Evolutionary conservation across 1,139 yeast genomes (phyloP).

Genomic region (Zygoascus meyerae): DNA sequence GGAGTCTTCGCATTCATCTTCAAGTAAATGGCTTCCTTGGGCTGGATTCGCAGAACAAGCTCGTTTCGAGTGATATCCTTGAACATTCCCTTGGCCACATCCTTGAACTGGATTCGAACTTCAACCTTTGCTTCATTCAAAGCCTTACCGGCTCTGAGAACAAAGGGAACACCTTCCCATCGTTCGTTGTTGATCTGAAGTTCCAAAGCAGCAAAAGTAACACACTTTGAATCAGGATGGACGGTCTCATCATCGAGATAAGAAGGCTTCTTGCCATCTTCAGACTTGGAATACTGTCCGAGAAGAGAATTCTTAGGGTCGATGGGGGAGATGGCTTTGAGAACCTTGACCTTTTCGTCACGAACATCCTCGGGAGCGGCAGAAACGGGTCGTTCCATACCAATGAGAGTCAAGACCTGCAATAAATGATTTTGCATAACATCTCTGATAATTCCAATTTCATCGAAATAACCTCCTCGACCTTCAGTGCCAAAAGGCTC

Average conservation of each 20-base stretch:
- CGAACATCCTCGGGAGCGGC: constrained; percentile 90
- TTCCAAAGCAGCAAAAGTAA: constrained; percentile 85
- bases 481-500: constrained; percentile 98
- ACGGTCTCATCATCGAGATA: constrained; percentile 95
- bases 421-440: constrained; percentile 97
- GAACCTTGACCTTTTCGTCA: constrained; percentile 91
- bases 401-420: constrained; percentile 83
- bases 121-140: constrained; percentile 86
- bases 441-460: constrained; percentile 92
- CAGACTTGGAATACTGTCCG: constrained; percentile 84
- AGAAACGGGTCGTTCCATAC: constrained; percentile 93
- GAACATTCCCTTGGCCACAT: constrained; percentile 78
- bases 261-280: constrained; percentile 84
- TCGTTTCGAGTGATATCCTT: constrained; percentile 82
- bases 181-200: constrained; percentile 80
- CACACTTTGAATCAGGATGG: constrained; percentile 69
- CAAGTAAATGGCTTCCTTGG: constrained; percentile 87
- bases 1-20: constrained; percentile 92
- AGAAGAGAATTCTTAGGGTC: constrained; percentile 61
- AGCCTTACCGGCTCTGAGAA: constrained; percentile 95
- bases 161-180: constrained; percentile 97
- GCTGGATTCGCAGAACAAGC: constrained; percentile 89
- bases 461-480: constrained; percentile 96
- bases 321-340: constrained; percentile 72
- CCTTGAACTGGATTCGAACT: constrained; percentile 86